Conservation (phyloP, 2,329 filamentous ascomycete species). For the Colletotrichum simmondsii region DNA sequence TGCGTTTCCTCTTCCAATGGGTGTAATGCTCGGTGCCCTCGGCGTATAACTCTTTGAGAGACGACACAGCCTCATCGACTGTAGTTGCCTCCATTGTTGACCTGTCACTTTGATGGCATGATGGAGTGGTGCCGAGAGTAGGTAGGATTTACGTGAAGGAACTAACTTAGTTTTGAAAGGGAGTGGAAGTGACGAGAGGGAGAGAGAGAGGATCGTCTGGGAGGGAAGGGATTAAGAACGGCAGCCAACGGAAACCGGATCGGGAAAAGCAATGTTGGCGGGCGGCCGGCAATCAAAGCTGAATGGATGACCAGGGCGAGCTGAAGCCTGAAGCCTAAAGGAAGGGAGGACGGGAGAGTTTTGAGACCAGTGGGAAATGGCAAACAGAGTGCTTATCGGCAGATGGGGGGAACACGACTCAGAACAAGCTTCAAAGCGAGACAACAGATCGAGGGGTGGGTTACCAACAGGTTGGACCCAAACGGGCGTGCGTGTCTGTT, state of each 20-base stretch:
- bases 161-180: background rate
- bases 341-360: conserved; percentile 2
- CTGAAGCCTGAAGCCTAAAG: background rate
- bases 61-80: conserved; percentile 36
- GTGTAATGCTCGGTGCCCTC: conserved; percentile 42
- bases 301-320: background rate
- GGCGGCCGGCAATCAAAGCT: background rate
- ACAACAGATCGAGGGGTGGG: background rate
- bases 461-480: background rate
- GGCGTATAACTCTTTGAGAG: conserved; percentile 33
- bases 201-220: background rate
- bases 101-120: conserved; percentile 20
- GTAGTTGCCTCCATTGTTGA: conserved; percentile 37
- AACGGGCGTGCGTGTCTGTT: background rate
- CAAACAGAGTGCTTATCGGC: background rate
- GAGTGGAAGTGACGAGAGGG: background rate
- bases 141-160: background rate
- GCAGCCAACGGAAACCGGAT: background rate
- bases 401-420: background rate
- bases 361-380: background rate
- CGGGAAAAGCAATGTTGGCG: conserved; percentile 5
- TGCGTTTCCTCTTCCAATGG: conserved; percentile 47
- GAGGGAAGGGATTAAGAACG: background rate
- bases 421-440: conserved; percentile 1
- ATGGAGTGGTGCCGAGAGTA: background rate